phyloP scores from a whole-genome alignment of 2,329 filamentous ascomycete genomes.

The Talaromyces verruculosus region DNA sequence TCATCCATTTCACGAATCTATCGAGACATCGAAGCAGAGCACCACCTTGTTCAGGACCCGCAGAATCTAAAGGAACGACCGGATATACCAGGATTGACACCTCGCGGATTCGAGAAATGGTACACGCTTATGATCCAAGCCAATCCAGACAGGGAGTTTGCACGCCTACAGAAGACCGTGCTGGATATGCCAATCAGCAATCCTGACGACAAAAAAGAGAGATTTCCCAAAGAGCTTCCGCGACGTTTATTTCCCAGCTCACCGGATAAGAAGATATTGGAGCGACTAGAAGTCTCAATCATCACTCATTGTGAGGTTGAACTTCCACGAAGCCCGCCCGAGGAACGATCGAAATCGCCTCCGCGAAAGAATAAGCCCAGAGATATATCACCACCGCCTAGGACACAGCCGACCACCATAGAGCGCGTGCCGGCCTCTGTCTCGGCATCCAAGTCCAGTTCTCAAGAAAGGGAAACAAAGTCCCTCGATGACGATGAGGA shows the following conservation, averaged over 20 bases:
- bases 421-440: conserved; percentile 34
- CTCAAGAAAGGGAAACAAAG: conserved; percentile 26
- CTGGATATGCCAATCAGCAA: conserved; percentile 69
- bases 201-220: conserved; percentile 64
- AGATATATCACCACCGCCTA: conserved; percentile 16
- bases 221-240: conserved; percentile 76
- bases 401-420: conserved; percentile 25
- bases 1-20: conserved; percentile 62
- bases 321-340: conserved; percentile 42
- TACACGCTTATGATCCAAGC: conserved; percentile 71
- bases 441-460: conserved; percentile 12
- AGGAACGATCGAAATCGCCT: conserved; percentile 38
- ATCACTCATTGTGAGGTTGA: conserved; percentile 53
- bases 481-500: conserved; percentile 43
- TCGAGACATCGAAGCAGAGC: conserved; percentile 54
- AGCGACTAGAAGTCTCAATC: conserved; percentile 62
- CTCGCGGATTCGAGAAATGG: conserved; percentile 69
- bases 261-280: conserved; percentile 58
- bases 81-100: conserved; percentile 64
- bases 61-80: conserved; percentile 53
- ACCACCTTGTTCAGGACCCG: conserved; percentile 61
- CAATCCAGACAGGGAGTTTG: conserved; percentile 72
- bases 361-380: conserved; percentile 13
- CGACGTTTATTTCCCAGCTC: conserved; percentile 67
- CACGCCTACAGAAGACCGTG: conserved; percentile 67